Evolutionary conservation across 2,329 filamentous ascomycete species (phyloP), one percentile per base, ranked within the genome.

Genomic region (Pseudogymnoascus sp.): DNA sequence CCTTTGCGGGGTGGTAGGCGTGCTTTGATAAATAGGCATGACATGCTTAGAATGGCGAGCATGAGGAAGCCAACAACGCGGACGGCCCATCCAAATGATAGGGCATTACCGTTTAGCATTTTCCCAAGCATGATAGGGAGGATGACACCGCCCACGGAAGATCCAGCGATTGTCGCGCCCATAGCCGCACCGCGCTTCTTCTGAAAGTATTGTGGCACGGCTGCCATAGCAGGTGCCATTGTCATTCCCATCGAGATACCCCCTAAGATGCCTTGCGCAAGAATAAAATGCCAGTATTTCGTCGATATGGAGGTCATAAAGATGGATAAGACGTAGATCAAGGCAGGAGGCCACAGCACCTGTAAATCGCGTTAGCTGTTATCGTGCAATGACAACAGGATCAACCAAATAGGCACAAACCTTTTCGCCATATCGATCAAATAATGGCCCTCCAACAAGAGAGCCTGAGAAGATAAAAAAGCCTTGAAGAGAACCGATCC

Each of bases 221-320:
- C 72, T 6, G 71, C 71, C 67, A 76, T 75, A 5, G 76, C 70
- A 3, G 72, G 73, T 47, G 77, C 78, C 67, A 79, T 79, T 60
- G 80, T 73, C 37, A 78, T 71, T 59, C 75, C 75, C 11, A 78
- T 72, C 8, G 79, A 77, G 60, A 76, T 72, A 41, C 75, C 73
- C 60, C 76, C 77, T 63, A 74, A 76, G 2, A 81, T 64, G 1
- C 77, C 78, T 66, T 82, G 78, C 0, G 76, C 72, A 2, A 80
- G 71, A 33, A 83, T 70, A 66, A 82, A 78, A 36, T 83, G 81
- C 65, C 78, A 83, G 68, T 81, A 83, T 62, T 81, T 66, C 0
- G 74, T 79, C 60, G 76, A 84, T 61, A 87, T 71, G 5, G 77
- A 81, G 0, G 81, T 77, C 83, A 87, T 85, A 81, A 88, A 86